Base-by-base conservation (phyloP, 202 grass and related monocot species). In the Dendrocalamus latiflorus region DNA sequence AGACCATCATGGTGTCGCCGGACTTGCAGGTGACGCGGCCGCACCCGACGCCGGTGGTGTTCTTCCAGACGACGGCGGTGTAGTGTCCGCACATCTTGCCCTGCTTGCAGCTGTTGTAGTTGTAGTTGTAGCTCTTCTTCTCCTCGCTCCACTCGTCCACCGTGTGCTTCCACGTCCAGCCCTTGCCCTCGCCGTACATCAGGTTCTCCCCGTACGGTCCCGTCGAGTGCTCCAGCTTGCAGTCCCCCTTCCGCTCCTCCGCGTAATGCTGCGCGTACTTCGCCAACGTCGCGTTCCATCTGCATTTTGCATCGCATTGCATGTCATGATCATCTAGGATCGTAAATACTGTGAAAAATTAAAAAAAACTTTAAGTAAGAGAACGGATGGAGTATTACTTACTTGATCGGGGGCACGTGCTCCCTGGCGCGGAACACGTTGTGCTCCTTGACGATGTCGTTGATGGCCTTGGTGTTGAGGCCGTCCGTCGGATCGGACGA, bases 181-280 rank as follows among this genome's bases (percentile, higher is more conserved):
- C 42, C 6, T 65, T 80, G 1, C 86, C 77, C 15, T 70, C 42
- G 1, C 75, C 86, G 60, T 15, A 51, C 78, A 93, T 93, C 0
- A 96, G 70, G 74, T 96, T 96, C 86, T 93, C 93, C 0, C 91
- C 91, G 71, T 90, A 95, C 0, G 82, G 80, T 8, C 81, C 86
- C 5, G 43, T 6, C 25, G 93, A 92, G 87, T 95, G 93, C 71
- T 78, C 36, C 67, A 88, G 42, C 74, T 78, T 21, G 86, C 94
- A 97, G 16, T 84, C 85, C 0, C 36, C 44, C 71, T 74, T 68
- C 56, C 87, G 54, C 74, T 51, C n/a, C 39, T 81, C n/a, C 5
- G 88, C 68, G 78, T 91, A 93, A 1, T 82, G 2, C 16, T 72
- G 86, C 22, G 90, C 88, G 64, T 82, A 90, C 69, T 47, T 18